A percentile compares a stretch with the other conserved stretches of the same genome.
Evolutionary conservation across 306 rosid genomes (phyloP).

Genomic region (Cicer yamashitae): DNA sequence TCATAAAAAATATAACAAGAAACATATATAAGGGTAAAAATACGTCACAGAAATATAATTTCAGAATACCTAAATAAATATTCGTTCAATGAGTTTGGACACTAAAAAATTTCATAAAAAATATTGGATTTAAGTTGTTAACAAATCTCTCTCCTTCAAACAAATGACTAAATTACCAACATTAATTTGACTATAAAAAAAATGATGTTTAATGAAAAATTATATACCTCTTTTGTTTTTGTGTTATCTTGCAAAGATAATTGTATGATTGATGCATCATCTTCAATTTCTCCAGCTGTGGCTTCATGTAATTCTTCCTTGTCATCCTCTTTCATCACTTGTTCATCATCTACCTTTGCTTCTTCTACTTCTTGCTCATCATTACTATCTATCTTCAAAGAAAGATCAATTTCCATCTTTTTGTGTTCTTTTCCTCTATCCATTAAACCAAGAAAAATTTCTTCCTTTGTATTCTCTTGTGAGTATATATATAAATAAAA

Average conservation of each 20-base stretch:
- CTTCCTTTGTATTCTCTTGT: constrained; percentile 40
- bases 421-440: constrained; percentile 44
- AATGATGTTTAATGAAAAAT: background rate
- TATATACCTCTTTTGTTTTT: constrained; percentile 55
- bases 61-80: no score
- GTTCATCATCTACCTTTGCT: constrained; percentile 49
- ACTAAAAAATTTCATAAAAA: no score
- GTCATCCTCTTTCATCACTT: constrained; percentile 13
- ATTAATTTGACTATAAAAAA: no score
- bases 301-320: constrained; percentile 51
- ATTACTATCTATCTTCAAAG: constrained; percentile 61
- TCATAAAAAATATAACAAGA: no score
- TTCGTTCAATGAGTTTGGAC: no score
- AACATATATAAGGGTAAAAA: no score
- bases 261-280: constrained; percentile 60
- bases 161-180: no score
- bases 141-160: no score
- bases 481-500: constrained; percentile 44
- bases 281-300: constrained; percentile 60
- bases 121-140: no score
- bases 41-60: no score
- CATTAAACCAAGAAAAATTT: constrained; percentile 55
- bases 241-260: constrained; percentile 52
- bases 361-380: constrained; percentile 32
- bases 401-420: constrained; percentile 74